phyloP scores from a whole-genome alignment of 345 rosid species.

The Acer yangbiense region DNA sequence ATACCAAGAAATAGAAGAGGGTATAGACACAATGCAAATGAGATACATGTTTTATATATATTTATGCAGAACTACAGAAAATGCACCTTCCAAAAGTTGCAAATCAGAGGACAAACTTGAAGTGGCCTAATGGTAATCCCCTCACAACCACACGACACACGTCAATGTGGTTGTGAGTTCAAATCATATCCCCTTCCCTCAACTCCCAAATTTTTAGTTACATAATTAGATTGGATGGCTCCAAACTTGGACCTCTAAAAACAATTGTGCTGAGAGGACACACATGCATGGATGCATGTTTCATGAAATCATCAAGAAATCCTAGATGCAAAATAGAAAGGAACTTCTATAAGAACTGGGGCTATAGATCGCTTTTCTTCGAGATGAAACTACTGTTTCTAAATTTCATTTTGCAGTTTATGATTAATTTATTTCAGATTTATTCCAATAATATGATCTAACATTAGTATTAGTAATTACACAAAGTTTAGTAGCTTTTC shows the following conservation, averaged over 20 bases:
- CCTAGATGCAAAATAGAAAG: neutral
- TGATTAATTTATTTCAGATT: neutral
- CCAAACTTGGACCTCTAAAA: neutral
- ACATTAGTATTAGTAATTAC: neutral
- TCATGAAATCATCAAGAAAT: neutral
- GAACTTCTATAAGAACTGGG: neutral
- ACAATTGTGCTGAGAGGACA: neutral
- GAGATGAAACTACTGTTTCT: neutral
- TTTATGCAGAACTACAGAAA: neutral
- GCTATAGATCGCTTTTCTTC: neutral
- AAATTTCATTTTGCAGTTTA: neutral
- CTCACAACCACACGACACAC: no score
- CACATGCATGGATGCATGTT: neutral
- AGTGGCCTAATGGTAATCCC: no score
- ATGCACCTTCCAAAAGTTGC: neutral
- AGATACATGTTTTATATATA: neutral
- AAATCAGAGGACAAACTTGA: neutral
- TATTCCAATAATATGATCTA: neutral
- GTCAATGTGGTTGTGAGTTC: no score
- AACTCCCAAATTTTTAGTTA: no score
- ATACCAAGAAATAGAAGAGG: neutral
- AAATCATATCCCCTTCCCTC: no score
- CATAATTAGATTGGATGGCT: neutral
- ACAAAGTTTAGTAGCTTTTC: neutral
- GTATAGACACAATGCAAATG: neutral